Base-by-base conservation (phyloP, 805 yeast species). In the Teunomyces lycoperdinae region DNA sequence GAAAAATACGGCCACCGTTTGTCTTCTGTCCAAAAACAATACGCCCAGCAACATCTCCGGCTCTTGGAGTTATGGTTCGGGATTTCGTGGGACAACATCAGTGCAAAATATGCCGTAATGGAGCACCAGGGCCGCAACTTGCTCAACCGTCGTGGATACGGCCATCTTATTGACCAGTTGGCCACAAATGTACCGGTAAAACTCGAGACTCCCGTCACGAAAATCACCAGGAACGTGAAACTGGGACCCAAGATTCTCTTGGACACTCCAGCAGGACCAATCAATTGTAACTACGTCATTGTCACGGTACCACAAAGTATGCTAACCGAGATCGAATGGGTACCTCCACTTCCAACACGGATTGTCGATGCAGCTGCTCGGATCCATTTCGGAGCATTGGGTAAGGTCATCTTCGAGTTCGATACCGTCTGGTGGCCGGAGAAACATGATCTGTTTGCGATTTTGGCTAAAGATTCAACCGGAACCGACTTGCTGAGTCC, bases 1-100 rank as follows among this genome's bases (percentile, higher is more conserved):
- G 62, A 61, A 36, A 70, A 71, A 35, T 76, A 74, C 50, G 70
- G 77, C 14, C 63, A 68, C 39, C 60, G 77, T n/a, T 64, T 87
- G 27, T 73, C 83, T 0, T 59, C 64, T 29, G 76, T 67, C 2
- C 92, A 85, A 57, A 71, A 70, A 9, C 55, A 58, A n/a, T 75
- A 71, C 54, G 77, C 80, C 4, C 77, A 80, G 1, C 80, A 82
- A 50, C 58, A 78, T 45, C 60, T 77, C 11, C 71, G 96, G 54
- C 71, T 73, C 45, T 62, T 81, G 43, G 97, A 90, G 63, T 68
- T 86, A 26, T 89, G 95, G 92, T 86, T 83, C 61, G 97, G 96
- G 0, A 71, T 85, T 28, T 75, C 84, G 24, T 82, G 89, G 83
- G 78, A 77, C 16, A 63, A 66, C 16, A 73, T 85, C 59, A 85